These are phyloP conservation scores for Euptelea pleiosperma DNA, from an alignment of 164 flowering plant species.

Conservation along the genomic window DNA sequence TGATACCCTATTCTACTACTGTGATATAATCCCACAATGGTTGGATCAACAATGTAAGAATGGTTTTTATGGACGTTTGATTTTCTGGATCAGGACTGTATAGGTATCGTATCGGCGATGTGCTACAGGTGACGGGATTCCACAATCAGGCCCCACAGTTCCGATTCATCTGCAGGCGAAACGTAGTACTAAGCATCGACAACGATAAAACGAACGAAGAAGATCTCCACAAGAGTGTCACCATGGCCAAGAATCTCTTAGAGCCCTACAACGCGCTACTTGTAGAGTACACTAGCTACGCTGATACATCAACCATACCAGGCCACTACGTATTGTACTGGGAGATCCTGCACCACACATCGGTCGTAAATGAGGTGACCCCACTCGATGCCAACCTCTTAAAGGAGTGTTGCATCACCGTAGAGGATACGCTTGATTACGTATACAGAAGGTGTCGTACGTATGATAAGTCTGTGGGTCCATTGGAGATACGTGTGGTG, in stretches of 20 bases:
- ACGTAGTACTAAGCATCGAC: slow-evolving; percentile 76
- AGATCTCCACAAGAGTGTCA: slow-evolving; percentile 70
- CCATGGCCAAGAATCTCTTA: slow-evolving; percentile 46
- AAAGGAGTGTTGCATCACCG: slow-evolving; percentile 55
- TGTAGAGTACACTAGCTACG: slow-evolving; percentile 79
- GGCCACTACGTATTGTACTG: slow-evolving; percentile 84
- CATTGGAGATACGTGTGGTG: slow-evolving; percentile 75
- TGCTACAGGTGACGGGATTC: slow-evolving; percentile 78
- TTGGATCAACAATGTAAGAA: too few relatives aligned
- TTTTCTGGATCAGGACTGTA: slow-evolving; percentile 71
- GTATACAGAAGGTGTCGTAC: slow-evolving; percentile 63
- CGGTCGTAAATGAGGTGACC: not conserved
- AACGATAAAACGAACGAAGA: slow-evolving; percentile 79
- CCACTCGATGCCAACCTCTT: slow-evolving; percentile 25
- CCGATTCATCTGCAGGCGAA: slow-evolving; percentile 71
- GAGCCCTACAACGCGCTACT: slow-evolving; percentile 58
- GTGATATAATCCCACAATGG: too few relatives aligned
- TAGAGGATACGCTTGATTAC: slow-evolving; percentile 71
- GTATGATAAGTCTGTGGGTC: slow-evolving; percentile 64
- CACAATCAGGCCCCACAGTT: slow-evolving; percentile 78
- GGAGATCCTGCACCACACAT: slow-evolving; percentile 44
- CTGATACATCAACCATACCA: slow-evolving; percentile 67
- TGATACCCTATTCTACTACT: too few relatives aligned
- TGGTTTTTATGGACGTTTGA: too few relatives aligned
- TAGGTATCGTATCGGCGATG: slow-evolving; percentile 75